Percentiles rank a stretch among this genome's conserved stretches.
These are phyloP conservation scores for Iris macrosiphon DNA, from an alignment of 106 monocot genomes.

Conservation along the genomic window DNA sequence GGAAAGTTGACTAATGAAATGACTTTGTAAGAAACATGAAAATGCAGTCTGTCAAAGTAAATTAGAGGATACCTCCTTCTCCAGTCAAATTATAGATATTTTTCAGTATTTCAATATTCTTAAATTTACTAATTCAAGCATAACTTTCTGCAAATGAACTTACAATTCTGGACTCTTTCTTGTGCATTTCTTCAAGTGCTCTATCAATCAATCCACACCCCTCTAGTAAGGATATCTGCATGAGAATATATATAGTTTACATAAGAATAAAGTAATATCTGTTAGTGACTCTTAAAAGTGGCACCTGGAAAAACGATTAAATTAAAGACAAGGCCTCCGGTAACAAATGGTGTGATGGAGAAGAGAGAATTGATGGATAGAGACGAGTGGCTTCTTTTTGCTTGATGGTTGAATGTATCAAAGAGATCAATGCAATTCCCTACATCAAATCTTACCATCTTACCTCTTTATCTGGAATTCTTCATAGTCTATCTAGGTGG, in stretches of 20 bases:
- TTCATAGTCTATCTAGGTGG: too few species aligned
- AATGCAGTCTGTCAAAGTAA: neutral
- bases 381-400: too few species aligned
- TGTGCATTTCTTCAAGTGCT: constrained; percentile 85
- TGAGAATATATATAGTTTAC: constrained; percentile 1
- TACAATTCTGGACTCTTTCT: constrained; percentile 88
- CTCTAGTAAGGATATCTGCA: constrained; percentile 91
- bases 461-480: too few species aligned
- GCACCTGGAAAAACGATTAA: too few species aligned
- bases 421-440: too few species aligned
- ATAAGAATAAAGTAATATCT: too few species aligned
- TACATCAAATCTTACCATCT: too few species aligned
- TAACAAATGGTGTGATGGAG: too few species aligned
- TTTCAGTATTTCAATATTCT: neutral
- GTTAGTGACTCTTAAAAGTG: too few species aligned
- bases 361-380: too few species aligned
- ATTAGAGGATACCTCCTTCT: neutral
- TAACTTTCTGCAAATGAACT: constrained; percentile 4
- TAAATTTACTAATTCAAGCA: neutral
- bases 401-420: too few species aligned
- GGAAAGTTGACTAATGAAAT: neutral
- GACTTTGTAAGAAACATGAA: neutral
- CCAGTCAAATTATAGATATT: neutral
- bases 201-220: constrained; percentile 74
- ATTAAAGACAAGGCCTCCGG: too few species aligned